Percentiles rank a stretch among this genome's conserved stretches.
Evolutionary conservation across 345 rosid genomes (phyloP).

Genomic region (Pugionium cornutum): DNA sequence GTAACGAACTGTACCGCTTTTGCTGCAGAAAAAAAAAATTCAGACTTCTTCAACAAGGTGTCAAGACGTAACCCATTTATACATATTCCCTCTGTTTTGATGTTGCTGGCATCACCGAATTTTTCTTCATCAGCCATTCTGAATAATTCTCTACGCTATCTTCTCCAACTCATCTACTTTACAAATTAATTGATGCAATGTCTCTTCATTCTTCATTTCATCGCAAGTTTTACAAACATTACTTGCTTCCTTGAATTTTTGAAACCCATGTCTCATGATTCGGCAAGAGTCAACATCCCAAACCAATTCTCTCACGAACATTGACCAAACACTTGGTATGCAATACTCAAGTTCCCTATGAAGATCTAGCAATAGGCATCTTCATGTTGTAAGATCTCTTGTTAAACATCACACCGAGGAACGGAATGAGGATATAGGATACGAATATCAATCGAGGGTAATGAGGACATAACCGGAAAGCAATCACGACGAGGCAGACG

Average conservation of each 20-base stretch:
- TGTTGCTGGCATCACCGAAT: neutral
- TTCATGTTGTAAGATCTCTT: too few relatives aligned
- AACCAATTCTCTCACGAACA: constrained; percentile 5
- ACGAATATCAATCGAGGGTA: too few relatives aligned
- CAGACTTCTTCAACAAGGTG: constrained; percentile 10
- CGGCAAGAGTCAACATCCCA: neutral
- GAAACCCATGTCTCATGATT: neutral
- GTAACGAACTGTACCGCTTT: neutral
- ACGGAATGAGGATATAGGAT: too few relatives aligned
- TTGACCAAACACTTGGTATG: constrained; percentile 5
- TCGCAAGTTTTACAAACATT: neutral
- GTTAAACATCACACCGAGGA: too few relatives aligned
- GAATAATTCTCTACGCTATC: neutral
- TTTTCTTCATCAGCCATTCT: neutral
- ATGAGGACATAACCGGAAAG: too few relatives aligned
- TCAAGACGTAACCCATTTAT: constrained; percentile 11
- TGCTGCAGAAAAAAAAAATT: neutral
- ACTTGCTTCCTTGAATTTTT: neutral
- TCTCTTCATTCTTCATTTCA: neutral
- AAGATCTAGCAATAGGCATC: too few relatives aligned
- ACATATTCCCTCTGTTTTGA: constrained; percentile 8
- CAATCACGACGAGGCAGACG: too few relatives aligned
- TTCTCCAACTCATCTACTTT: neutral
- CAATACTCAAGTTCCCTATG: neutral
- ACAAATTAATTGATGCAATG: constrained; percentile 3